phyloP scores from a whole-genome alignment of 164 flowering plant species.

The Berberis thunbergii region DNA sequence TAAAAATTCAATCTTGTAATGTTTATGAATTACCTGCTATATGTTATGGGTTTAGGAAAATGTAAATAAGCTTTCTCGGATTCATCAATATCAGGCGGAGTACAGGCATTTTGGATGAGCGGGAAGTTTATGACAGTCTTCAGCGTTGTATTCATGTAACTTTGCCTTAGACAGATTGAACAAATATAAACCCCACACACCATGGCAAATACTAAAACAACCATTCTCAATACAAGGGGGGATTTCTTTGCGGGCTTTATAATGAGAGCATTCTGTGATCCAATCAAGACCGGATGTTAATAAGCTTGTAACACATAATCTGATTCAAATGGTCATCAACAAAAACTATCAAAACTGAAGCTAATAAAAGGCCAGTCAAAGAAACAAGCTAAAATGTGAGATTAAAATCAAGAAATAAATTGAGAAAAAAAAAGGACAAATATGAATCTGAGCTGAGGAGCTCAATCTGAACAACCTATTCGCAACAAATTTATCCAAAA shows the following conservation, averaged over 20 bases:
- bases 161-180: slow-evolving; percentile 42
- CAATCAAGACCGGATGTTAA: slow-evolving; percentile 7
- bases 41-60: slow-evolving; percentile 51
- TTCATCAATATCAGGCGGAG: slow-evolving; percentile 17
- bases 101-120: slow-evolving; percentile 19
- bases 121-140: slow-evolving; percentile 17
- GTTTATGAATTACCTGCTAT: slow-evolving; percentile 30
- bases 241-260: slow-evolving; percentile 45
- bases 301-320: not conserved
- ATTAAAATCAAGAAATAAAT: not conserved
- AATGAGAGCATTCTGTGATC: slow-evolving; percentile 34
- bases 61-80: slow-evolving; percentile 40
- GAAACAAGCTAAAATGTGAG: not conserved
- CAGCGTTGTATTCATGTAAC: slow-evolving; percentile 11
- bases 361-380: not conserved
- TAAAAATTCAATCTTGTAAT: not conserved
- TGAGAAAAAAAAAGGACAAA: not conserved
- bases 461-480: not conserved
- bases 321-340: not conserved
- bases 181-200: slow-evolving; percentile 50
- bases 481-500: not conserved
- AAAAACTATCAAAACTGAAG: not conserved
- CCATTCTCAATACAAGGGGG: slow-evolving; percentile 34
- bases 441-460: not conserved
- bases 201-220: slow-evolving; percentile 36